A percentile compares a stretch with the other conserved stretches of the same genome.
phyloP scores from a whole-genome alignment of 23 red algal genomes.

The Cyanidium caldarium region DNA sequence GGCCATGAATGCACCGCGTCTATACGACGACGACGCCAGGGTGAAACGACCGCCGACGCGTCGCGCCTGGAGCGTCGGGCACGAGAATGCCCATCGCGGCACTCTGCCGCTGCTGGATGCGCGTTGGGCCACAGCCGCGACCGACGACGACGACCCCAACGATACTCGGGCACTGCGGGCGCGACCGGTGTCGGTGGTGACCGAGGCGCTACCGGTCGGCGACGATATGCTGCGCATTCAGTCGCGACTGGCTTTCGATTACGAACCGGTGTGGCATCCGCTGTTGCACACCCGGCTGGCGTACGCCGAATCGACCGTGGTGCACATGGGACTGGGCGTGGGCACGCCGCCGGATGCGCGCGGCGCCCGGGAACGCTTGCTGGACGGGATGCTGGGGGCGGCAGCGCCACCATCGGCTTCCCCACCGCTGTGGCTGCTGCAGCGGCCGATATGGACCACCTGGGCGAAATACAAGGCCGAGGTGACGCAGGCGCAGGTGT shows the following conservation, averaged over 20 bases:
- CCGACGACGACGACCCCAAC: no score
- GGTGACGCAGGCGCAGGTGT: conserved; percentile 54
- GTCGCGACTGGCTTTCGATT: conserved; percentile 47
- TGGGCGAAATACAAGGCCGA: conserved; percentile 76
- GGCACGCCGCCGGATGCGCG: background rate
- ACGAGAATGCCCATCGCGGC: conserved; percentile 53
- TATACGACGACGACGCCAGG: background rate
- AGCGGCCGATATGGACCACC: conserved; percentile 84
- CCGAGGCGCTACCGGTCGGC: conserved; percentile 10
- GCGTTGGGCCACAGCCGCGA: no score
- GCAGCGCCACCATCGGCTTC: background rate
- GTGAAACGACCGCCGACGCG: no score
- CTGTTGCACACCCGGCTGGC: conserved; percentile 15
- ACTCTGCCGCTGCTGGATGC: conserved; percentile 19
- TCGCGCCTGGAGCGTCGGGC: conserved; percentile 49
- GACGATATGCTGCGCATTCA: conserved; percentile 43
- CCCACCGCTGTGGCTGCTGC: conserved; percentile 17
- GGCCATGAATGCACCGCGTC: conserved; percentile 43
- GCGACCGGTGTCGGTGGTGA: background rate
- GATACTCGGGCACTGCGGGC: no score
- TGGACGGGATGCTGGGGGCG: background rate
- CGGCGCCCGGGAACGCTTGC: background rate
- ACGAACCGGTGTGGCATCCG: conserved; percentile 40
- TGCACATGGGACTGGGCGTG: conserved; percentile 7
- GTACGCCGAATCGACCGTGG: conserved; percentile 8